Conservation (phyloP, 371 early-diverging fungal genomes). For the Fennellomyces sp. region DNA sequence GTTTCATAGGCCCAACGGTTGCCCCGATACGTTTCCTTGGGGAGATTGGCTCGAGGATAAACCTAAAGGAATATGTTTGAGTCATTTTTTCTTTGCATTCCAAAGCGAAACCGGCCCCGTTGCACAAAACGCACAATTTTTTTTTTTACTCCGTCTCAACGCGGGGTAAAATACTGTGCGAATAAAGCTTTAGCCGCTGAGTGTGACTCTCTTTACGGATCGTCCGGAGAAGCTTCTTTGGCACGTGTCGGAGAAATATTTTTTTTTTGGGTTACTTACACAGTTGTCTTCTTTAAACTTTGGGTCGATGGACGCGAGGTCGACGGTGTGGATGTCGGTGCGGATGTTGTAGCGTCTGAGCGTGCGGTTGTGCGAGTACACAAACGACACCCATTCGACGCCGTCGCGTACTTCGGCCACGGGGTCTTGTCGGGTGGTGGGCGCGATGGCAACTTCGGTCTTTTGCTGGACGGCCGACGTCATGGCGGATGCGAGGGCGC, state of each 20-base stretch:
- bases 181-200: slow-evolving; percentile 39
- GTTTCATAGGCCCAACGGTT: slow-evolving; percentile 92
- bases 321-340: slow-evolving; percentile 78
- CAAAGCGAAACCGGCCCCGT: slow-evolving; percentile 2
- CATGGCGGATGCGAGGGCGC: slow-evolving; percentile 15
- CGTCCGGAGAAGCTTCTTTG: slow-evolving; percentile 8
- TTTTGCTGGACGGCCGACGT: slow-evolving; percentile 14
- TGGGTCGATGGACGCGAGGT: slow-evolving; percentile 63
- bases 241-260: slow-evolving; percentile 1
- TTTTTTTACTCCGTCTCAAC: slow-evolving; percentile 7
- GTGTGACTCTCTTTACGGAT: slow-evolving; percentile 9
- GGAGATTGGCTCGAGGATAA: slow-evolving; percentile 46
- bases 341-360: slow-evolving; percentile 75
- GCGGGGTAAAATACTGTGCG: slow-evolving; percentile 58
- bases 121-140: not conserved
- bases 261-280: slow-evolving; percentile 45
- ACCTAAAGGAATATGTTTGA: slow-evolving; percentile 21
- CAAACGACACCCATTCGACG: slow-evolving; percentile 73
- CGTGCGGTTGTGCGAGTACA: slow-evolving; percentile 67
- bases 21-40: slow-evolving; percentile 68
- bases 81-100: slow-evolving; percentile 10
- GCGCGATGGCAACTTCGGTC: not conserved
- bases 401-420: slow-evolving; percentile 58
- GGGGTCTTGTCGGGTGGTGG: slow-evolving; percentile 27
- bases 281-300: slow-evolving; percentile 83